Percentiles rank a stretch among this genome's conserved stretches.
These are phyloP conservation scores for Ogataea ganodermae DNA, from an alignment of 805 yeast genomes.

Conservation along the genomic window DNA sequence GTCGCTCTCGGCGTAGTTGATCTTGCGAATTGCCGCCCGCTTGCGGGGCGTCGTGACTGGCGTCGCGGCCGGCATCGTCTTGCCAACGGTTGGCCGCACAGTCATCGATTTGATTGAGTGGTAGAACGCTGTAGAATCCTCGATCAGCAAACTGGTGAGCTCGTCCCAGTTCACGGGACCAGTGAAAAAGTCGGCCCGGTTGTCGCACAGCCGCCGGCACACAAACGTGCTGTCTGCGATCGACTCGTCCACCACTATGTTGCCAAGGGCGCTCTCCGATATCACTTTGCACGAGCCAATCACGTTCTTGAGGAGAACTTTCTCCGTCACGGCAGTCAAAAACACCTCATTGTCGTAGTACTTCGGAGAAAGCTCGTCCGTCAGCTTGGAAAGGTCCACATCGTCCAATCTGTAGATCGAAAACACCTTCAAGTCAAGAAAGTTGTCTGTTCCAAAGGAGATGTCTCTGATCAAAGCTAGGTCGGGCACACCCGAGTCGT, in stretches of 20 bases:
- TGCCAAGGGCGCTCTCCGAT: constrained; percentile 37
- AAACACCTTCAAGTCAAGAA: constrained; percentile 49
- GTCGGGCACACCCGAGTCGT: constrained; percentile 37
- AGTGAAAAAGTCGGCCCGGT: constrained; percentile 37
- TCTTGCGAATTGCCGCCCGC: constrained; percentile 18
- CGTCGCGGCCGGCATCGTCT: neutral
- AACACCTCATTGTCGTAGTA: constrained; percentile 49
- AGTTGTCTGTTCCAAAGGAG: constrained; percentile 48
- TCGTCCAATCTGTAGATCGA: constrained; percentile 50
- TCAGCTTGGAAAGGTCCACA: constrained; percentile 33
- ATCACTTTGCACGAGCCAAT: constrained; percentile 47
- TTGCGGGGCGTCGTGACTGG: constrained; percentile 9
- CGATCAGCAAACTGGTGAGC: constrained; percentile 27
- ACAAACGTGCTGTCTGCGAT: constrained; percentile 36
- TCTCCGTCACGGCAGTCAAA: constrained; percentile 51
- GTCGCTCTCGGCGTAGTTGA: constrained; percentile 14
- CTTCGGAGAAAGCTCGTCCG: neutral
- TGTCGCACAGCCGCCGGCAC: constrained; percentile 46
- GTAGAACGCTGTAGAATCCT: constrained; percentile 36
- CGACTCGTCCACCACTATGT: constrained; percentile 40
- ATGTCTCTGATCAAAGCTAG: constrained; percentile 56
- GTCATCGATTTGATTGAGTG: constrained; percentile 34
- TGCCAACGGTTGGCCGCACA: constrained; percentile 26
- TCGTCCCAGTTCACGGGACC: constrained; percentile 43
- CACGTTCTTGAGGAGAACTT: constrained; percentile 45